Evolutionary conservation across 1,284 basidiomycete genomes (phyloP).

Genomic region (Mycena citricolor): DNA sequence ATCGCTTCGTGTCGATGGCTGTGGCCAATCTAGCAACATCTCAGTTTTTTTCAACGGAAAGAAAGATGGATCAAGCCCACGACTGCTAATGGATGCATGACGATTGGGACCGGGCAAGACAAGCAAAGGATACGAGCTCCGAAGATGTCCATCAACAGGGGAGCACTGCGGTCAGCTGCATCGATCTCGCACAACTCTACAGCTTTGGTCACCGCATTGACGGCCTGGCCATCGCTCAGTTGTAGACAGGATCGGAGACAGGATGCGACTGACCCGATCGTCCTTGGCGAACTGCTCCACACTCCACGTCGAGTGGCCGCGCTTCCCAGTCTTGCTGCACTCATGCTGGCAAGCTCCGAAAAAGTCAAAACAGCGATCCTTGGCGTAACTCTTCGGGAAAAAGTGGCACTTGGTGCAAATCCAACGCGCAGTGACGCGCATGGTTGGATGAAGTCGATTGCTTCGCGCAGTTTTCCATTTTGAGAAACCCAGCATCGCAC

Average conservation of each 20-base stretch:
- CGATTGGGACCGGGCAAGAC: conserved; percentile 50
- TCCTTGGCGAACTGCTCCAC: conserved; percentile 54
- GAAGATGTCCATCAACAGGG: conserved; percentile 25
- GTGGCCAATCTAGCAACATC: conserved; percentile 51
- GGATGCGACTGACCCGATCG: conserved; percentile 43
- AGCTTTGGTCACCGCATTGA: conserved; percentile 39
- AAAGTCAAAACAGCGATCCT: conserved; percentile 52
- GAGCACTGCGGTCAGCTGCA: conserved; percentile 33
- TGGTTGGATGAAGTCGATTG: conserved; percentile 50
- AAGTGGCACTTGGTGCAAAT: conserved; percentile 50
- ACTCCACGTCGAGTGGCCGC: conserved; percentile 40
- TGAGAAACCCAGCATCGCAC: conserved; percentile 43
- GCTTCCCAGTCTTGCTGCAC: conserved; percentile 39
- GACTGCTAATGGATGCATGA: conserved; percentile 50
- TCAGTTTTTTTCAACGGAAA: conserved; percentile 1
- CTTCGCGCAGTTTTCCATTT: conserved; percentile 49
- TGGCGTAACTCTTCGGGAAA: conserved; percentile 34
- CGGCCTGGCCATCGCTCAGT: conserved; percentile 37
- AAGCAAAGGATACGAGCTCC: conserved; percentile 45
- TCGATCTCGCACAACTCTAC: conserved; percentile 33
- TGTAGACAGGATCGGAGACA: not conserved
- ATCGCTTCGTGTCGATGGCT: conserved; percentile 60
- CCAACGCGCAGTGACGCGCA: conserved; percentile 59
- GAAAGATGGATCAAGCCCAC: conserved; percentile 35
- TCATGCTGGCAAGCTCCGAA: conserved; percentile 55